Evolutionary conservation across 176 grass and related monocot genomes (phyloP).

Genomic region (Panicum miliaceum): DNA sequence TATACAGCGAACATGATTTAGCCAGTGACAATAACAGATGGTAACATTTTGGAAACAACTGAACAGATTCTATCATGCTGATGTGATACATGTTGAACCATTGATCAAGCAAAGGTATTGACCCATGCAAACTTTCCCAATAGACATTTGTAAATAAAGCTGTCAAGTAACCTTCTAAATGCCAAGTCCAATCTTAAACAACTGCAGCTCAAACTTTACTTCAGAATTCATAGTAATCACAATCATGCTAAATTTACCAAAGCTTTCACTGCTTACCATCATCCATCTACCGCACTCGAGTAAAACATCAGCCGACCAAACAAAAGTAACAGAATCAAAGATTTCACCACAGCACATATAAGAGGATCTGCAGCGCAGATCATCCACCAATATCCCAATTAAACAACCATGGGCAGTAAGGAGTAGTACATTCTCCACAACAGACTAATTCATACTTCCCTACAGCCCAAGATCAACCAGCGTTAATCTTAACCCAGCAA

Average conservation of each 20-base stretch:
- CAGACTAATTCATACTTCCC: neutral
- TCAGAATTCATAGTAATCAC: neutral
- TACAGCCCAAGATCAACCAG: neutral
- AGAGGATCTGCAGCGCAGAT: conserved; percentile 11
- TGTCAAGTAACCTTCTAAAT: neutral
- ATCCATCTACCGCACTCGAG: neutral
- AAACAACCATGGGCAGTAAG: neutral
- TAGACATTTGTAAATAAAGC: neutral
- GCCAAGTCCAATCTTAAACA: neutral
- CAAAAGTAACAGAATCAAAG: neutral
- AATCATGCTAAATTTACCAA: neutral
- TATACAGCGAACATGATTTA: neutral
- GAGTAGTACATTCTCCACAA: neutral
- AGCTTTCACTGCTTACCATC: neutral
- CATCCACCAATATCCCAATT: neutral
- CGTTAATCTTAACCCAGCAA: neutral
- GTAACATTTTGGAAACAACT: neutral
- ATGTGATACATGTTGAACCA: neutral
- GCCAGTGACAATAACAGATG: neutral
- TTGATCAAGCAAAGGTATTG: conserved; percentile 16
- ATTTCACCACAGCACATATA: neutral
- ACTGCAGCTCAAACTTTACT: conserved; percentile 2
- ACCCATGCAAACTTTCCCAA: neutral
- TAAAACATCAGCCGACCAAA: neutral
- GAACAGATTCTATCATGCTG: neutral